phyloP scores from a whole-genome alignment of 2,329 filamentous ascomycete species.

The Botryotinia globosa region DNA sequence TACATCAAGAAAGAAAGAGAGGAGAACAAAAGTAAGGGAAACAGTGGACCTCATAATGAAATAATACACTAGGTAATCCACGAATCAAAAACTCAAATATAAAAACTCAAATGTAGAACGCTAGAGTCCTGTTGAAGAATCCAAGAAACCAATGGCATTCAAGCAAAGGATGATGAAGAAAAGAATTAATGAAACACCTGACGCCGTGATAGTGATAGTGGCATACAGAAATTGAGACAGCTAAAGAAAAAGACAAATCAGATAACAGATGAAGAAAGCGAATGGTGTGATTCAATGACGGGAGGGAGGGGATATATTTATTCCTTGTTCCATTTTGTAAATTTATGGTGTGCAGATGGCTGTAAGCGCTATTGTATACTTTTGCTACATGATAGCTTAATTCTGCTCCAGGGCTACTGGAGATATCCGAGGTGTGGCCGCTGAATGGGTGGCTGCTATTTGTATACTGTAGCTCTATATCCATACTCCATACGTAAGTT shows the following conservation, averaged over 20 bases:
- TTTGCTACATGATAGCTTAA: background rate
- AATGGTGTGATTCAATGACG: background rate
- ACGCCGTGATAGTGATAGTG: constrained; percentile 14
- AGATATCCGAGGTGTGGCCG: background rate
- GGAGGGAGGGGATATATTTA: background rate
- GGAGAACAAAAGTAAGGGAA: constrained; percentile 24
- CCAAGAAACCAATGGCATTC: background rate
- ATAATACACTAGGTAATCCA: background rate
- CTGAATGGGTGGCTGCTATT: background rate
- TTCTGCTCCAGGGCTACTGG: background rate
- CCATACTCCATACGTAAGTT: background rate
- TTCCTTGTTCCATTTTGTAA: background rate
- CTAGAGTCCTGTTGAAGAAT: background rate
- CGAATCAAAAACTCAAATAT: background rate
- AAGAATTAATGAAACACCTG: background rate
- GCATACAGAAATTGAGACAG: constrained; percentile 4
- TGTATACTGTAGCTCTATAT: background rate
- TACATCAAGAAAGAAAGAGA: constrained; percentile 26
- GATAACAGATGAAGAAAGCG: background rate
- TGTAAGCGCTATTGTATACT: background rate
- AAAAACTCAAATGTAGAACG: background rate
- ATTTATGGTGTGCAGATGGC: background rate
- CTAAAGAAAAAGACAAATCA: background rate
- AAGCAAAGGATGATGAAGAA: background rate
- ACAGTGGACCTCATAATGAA: constrained; percentile 1